These are phyloP conservation scores for Escallonia rubra DNA, from an alignment of 129 eudicot genomes.

Conservation along the genomic window DNA sequence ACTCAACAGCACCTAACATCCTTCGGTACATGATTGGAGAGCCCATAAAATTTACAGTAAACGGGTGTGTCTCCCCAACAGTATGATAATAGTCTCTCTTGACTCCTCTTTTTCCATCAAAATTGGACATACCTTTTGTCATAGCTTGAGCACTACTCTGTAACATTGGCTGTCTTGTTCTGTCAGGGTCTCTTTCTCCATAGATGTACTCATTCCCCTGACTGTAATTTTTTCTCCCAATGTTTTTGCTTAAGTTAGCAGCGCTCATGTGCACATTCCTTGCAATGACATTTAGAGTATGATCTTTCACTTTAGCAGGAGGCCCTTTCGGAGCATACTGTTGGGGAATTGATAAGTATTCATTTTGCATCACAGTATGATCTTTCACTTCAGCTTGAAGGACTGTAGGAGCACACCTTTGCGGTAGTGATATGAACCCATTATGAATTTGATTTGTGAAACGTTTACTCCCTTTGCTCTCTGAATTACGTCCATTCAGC, in stretches of 20 bases:
- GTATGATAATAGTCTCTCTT: conserved; percentile 33
- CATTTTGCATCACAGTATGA: conserved; percentile 16
- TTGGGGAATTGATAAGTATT: conserved; percentile 6
- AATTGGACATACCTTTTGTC: conserved; percentile 12
- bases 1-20: conserved; percentile 8
- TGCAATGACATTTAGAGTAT: conserved; percentile 47
- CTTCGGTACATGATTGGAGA: conserved; percentile 29
- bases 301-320: conserved; percentile 21
- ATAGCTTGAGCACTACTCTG: conserved; percentile 13
- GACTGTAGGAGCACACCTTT: conserved; percentile 3
- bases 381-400: conserved; percentile 18
- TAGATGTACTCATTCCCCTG: conserved; percentile 18
- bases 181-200: conserved; percentile 8
- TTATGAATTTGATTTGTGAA: conserved; percentile 2
- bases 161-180: conserved; percentile 12
- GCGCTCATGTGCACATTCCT: conserved; percentile 36
- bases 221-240: conserved; percentile 14
- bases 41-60: conserved; percentile 15
- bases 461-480: conserved; percentile 6
- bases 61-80: conserved; percentile 26
- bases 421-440: conserved; percentile 10
- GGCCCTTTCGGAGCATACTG: conserved; percentile 8
- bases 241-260: conserved; percentile 19
- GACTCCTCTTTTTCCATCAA: conserved; percentile 38
- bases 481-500: conserved; percentile 14